Percentiles rank a stretch among this genome's conserved stretches.
Evolutionary conservation across 768 basidiomycete species (phyloP).

Genomic region (Pulveroboletus ravenelii): DNA sequence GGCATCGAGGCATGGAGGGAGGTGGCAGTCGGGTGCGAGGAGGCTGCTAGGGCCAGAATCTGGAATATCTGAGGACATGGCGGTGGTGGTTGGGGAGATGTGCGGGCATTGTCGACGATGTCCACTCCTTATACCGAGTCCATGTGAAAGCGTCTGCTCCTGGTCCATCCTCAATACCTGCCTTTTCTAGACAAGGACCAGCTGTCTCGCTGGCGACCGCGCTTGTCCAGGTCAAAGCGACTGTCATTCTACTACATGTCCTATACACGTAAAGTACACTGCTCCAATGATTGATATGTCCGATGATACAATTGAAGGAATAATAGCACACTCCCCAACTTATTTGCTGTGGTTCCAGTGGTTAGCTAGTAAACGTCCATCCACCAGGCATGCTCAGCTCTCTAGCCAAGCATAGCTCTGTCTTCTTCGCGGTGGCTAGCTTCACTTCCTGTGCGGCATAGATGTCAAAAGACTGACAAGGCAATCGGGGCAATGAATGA

Average conservation of each 20-base stretch:
- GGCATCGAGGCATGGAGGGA: slow-evolving; percentile 20
- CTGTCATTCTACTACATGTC: slow-evolving; percentile 6
- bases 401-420: slow-evolving; percentile 14
- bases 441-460: slow-evolving; percentile 15
- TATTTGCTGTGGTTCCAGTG: slow-evolving; percentile 1
- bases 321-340: neutral
- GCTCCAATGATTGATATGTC: slow-evolving; percentile 8
- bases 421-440: slow-evolving; percentile 9
- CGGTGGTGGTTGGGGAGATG: slow-evolving; percentile 2
- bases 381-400: slow-evolving; percentile 40
- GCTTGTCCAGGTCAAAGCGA: slow-evolving; percentile 15
- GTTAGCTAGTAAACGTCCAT: slow-evolving; percentile 31
- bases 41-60: slow-evolving; percentile 21
- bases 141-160: slow-evolving; percentile 26
- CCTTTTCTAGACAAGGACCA: slow-evolving; percentile 32
- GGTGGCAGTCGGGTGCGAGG: slow-evolving; percentile 2
- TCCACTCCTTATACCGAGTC: slow-evolving; percentile 21
- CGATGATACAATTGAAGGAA: slow-evolving; percentile 14
- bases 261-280: slow-evolving; percentile 17
- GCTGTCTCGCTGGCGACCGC: slow-evolving; percentile 16
- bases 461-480: slow-evolving; percentile 15
- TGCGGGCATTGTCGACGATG: slow-evolving; percentile 16
- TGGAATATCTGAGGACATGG: slow-evolving; percentile 12
- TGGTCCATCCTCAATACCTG: slow-evolving; percentile 28
- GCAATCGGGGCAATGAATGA: slow-evolving; percentile 25